A percentile compares a stretch with the other conserved stretches of the same genome.
phyloP scores from a whole-genome alignment of 805 yeast genomes.

The Candida suzukii region DNA sequence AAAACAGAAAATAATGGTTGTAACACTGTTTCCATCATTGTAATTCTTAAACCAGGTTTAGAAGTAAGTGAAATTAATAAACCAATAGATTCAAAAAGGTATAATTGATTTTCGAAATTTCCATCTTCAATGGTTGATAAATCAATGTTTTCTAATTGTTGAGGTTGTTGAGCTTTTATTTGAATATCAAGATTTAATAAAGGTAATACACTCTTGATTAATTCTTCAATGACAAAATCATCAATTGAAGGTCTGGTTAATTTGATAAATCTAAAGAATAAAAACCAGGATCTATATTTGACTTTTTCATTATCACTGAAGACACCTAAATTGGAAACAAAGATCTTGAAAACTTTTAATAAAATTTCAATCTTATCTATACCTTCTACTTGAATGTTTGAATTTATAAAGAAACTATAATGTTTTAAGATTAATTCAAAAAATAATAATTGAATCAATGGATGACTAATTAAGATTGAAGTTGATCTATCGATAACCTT shows the following conservation, averaged over 20 bases:
- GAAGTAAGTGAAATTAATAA: conserved; percentile 53
- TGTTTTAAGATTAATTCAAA: conserved; percentile 85
- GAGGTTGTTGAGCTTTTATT: conserved; percentile 18
- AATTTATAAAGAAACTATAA: conserved; percentile 49
- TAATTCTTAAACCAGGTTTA: conserved; percentile 33
- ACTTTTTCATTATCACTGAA: conserved; percentile 71
- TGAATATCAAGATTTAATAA: conserved; percentile 59
- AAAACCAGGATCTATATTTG: conserved; percentile 82
- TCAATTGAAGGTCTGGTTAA: conserved; percentile 62
- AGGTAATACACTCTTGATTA: conserved; percentile 54
- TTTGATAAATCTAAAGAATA: conserved; percentile 77
- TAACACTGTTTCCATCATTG: conserved; percentile 56
- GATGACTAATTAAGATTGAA: conserved; percentile 51
- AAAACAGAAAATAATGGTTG: conserved; percentile 70
- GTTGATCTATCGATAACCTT: conserved; percentile 30
- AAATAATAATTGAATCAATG: conserved; percentile 72
- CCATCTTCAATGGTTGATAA: conserved; percentile 43
- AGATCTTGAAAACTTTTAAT: conserved; percentile 61
- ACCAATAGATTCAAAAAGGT: conserved; percentile 84
- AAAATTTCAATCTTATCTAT: conserved; percentile 43
- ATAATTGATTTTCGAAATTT: conserved; percentile 72
- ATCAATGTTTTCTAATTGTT: conserved; percentile 21
- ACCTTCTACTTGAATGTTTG: conserved; percentile 30
- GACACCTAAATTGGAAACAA: conserved; percentile 75
- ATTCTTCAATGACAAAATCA: conserved; percentile 41